A percentile compares a stretch with the other conserved stretches of the same genome.
phyloP scores from a whole-genome alignment of 1,139 yeast genomes.

The Scheffersomyces titani region DNA sequence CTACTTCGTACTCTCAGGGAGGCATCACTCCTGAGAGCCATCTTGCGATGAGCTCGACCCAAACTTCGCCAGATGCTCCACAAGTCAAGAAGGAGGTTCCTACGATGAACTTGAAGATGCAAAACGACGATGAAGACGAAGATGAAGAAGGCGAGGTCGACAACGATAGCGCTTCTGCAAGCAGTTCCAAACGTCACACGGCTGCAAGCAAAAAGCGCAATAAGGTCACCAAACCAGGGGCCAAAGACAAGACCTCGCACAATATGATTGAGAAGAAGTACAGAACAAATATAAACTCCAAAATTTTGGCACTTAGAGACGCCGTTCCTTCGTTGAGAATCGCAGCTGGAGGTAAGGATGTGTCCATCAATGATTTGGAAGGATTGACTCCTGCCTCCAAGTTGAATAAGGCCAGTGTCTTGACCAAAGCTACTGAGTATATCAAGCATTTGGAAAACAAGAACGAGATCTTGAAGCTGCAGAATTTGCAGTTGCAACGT shows the following conservation, averaged over 20 bases:
- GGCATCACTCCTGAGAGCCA: constrained; percentile 29
- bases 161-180: constrained; percentile 1
- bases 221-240: constrained; percentile 36
- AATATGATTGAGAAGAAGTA: constrained; percentile 80
- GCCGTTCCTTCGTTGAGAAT: constrained; percentile 70
- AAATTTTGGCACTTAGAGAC: constrained; percentile 68
- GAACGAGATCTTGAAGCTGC: constrained; percentile 57
- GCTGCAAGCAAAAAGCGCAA: constrained; percentile 7
- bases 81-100: constrained; percentile 1
- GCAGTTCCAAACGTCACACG: constrained; percentile 1
- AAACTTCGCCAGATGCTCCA: constrained; percentile 35
- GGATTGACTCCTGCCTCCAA: constrained; percentile 88
- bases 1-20: constrained; percentile 18
- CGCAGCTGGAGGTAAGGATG: constrained; percentile 41
- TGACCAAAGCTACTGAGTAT: constrained; percentile 88
- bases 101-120: background rate
- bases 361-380: constrained; percentile 58
- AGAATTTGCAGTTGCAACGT: constrained; percentile 52
- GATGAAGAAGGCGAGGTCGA: constrained; percentile 6
- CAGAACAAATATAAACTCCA: constrained; percentile 74
- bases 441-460: constrained; percentile 78
- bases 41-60: constrained; percentile 28
- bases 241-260: constrained; percentile 68
- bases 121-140: constrained; percentile 5
- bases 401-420: constrained; percentile 84